Percentiles rank a stretch among this genome's conserved stretches.
These are phyloP conservation scores for Scorias spongiosa DNA, from an alignment of 2,329 filamentous ascomycete genomes.

Conservation along the genomic window DNA sequence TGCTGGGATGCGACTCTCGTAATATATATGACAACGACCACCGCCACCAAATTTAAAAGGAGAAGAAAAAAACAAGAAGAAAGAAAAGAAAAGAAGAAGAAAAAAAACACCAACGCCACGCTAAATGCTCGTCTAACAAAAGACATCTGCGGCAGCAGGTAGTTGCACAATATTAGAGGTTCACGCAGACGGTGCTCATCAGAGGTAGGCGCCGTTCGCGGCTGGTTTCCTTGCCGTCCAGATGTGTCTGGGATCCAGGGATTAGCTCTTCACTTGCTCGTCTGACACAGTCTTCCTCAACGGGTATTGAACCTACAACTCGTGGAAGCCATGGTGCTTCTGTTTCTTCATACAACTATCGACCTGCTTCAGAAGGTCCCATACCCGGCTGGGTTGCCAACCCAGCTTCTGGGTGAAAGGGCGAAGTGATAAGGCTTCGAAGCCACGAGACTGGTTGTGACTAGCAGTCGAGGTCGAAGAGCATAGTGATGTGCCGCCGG, in stretches of 20 bases:
- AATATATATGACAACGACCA: too few species aligned
- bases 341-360: conserved; percentile 36
- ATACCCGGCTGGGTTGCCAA: conserved; percentile 46
- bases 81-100: too few species aligned
- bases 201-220: neutral
- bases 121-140: too few species aligned
- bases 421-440: conserved; percentile 15
- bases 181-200: neutral
- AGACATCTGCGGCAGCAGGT: too few species aligned
- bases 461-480: neutral
- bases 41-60: too few species aligned
- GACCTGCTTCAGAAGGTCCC: conserved; percentile 47
- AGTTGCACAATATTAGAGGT: too few species aligned
- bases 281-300: too few species aligned
- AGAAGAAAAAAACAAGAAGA: too few species aligned
- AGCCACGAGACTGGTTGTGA: conserved; percentile 2
- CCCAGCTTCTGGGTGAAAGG: conserved; percentile 46
- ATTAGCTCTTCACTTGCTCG: conserved; percentile 4
- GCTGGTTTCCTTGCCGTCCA: conserved; percentile 32
- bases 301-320: conserved; percentile 4
- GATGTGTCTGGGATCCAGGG: conserved; percentile 23
- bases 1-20: too few species aligned
- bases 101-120: too few species aligned
- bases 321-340: conserved; percentile 2
- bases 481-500: conserved; percentile 2